Evolutionary conservation across 805 yeast genomes (phyloP), one percentile per base, ranked within the genome.

Genomic region (Metschnikowia proteae): DNA sequence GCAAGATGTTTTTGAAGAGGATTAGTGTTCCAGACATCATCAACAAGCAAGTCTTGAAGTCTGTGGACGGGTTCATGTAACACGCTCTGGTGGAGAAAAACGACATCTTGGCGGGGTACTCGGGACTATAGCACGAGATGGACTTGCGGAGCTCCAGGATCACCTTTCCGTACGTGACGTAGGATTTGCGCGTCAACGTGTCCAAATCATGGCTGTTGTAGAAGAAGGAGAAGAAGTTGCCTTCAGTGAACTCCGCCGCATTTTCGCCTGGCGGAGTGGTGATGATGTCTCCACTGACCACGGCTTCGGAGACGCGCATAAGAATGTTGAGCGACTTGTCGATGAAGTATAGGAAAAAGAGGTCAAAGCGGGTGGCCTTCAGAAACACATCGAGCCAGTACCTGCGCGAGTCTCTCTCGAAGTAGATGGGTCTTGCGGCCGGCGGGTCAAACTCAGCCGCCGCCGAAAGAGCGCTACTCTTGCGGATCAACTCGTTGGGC

Each of bases 41-140:
- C 26, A 70, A 55, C 28, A 64, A 52, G n/a, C 65, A 56, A 0
- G 76, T 69, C 10, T 63, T 62, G 23, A 66, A 57, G 23, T 66
- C 61, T 0, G 72, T 59, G 50, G 65, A 64, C 22, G 63, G 54
- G 44, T 70, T 66, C 37, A 70, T 56, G 46, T 62, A 69, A 23
- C 65, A 62, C 0, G 70, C 60, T 65, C 72, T 68, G 3, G 73
- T 63, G 4, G 71, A 61, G 45, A 66, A 64, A 26, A 71, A 58
- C 2, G 73, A 68, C 38, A 73, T 66, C 34, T 66, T 63, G 4
- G 72, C 65, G 3, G 75, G 68, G 46, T 60, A 66, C 41, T 71
- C 76, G 10, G 64, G 56, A 45, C 67, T 68, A 38, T 63, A 57
- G 22, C 53, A 49, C 13, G 58, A 57, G 26, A 73, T 56, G 1